phyloP scores from a whole-genome alignment of 768 basidiomycete species.

The Naganishia vaughanmartiniae region DNA sequence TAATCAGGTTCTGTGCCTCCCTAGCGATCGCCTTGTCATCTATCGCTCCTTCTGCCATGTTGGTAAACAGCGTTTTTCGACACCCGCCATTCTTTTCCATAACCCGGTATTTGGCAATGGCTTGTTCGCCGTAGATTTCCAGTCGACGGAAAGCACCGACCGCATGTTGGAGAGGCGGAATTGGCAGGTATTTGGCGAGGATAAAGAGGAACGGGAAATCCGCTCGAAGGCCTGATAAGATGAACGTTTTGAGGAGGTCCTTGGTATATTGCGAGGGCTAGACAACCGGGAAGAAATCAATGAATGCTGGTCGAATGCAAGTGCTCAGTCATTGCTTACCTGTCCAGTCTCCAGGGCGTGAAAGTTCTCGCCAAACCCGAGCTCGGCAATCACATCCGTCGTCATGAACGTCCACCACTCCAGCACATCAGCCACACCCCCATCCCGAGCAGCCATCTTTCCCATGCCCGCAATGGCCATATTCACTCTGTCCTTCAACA shows the following conservation, averaged over 20 bases:
- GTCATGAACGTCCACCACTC: conserved; percentile 21
- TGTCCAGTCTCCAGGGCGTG: neutral
- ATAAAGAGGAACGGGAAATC: conserved; percentile 11
- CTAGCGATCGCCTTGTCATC: conserved; percentile 7
- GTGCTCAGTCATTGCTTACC: neutral
- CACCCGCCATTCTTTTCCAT: conserved; percentile 18
- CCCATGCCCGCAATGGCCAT: conserved; percentile 10
- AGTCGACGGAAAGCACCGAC: conserved; percentile 9
- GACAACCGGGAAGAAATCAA: neutral
- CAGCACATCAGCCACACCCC: neutral
- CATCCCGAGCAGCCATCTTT: neutral
- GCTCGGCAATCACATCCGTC: conserved; percentile 14
- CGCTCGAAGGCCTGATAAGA: conserved; percentile 4
- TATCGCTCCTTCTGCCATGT: conserved; percentile 14
- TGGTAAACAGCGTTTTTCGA: conserved; percentile 11
- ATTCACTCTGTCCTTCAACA: conserved; percentile 1
- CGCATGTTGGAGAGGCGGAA: conserved; percentile 8
- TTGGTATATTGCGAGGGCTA: conserved; percentile 21
- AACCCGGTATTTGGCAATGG: conserved; percentile 4
- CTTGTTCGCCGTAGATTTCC: conserved; percentile 1
- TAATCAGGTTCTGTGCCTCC: conserved; percentile 10
- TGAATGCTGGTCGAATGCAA: neutral
- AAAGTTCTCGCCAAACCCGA: conserved; percentile 15
- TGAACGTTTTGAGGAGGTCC: conserved; percentile 10
- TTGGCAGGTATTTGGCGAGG: conserved; percentile 8